A percentile compares a stretch with the other conserved stretches of the same genome.
Evolutionary conservation across 768 basidiomycete species (phyloP).

Genomic region (Amanita inopinata): DNA sequence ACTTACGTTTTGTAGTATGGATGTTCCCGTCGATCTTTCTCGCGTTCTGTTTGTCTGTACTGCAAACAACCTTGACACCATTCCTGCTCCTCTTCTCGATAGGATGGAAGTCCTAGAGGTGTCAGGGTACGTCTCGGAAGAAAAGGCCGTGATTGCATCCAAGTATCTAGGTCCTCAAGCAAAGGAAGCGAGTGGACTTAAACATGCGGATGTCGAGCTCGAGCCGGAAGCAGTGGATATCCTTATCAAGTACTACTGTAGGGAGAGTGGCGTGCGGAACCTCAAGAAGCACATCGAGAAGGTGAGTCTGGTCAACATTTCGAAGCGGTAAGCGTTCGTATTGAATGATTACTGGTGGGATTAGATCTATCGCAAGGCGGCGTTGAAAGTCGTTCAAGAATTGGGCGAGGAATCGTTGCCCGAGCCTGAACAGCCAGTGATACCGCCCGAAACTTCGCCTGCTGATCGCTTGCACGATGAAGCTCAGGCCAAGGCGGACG

Average conservation of each 20-base stretch:
- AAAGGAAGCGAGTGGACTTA: slow-evolving; percentile 81
- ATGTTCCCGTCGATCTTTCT: slow-evolving; percentile 93
- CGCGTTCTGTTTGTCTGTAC: slow-evolving; percentile 97
- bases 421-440: slow-evolving; percentile 35
- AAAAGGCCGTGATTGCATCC: slow-evolving; percentile 82
- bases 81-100: slow-evolving; percentile 87
- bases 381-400: slow-evolving; percentile 82
- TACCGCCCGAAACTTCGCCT: slow-evolving; percentile 1
- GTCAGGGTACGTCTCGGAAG: slow-evolving; percentile 88
- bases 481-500: slow-evolving; percentile 11
- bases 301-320: slow-evolving; percentile 47
- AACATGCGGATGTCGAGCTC: slow-evolving; percentile 73
- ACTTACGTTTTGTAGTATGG: slow-evolving; percentile 51
- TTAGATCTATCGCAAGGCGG: slow-evolving; percentile 95
- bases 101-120: slow-evolving; percentile 97
- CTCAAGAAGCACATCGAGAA: slow-evolving; percentile 99
- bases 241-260: slow-evolving; percentile 93
- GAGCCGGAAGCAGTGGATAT: slow-evolving; percentile 71
- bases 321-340: not conserved
- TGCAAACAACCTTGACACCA: slow-evolving; percentile 88
- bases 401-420: slow-evolving; percentile 82
- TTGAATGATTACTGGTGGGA: not conserved
- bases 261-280: slow-evolving; percentile 94
- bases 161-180: slow-evolving; percentile 90
- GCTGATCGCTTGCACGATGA: slow-evolving; percentile 1